phyloP scores from a whole-genome alignment of 768 basidiomycete species.

The Boletus pseudopeckii region DNA sequence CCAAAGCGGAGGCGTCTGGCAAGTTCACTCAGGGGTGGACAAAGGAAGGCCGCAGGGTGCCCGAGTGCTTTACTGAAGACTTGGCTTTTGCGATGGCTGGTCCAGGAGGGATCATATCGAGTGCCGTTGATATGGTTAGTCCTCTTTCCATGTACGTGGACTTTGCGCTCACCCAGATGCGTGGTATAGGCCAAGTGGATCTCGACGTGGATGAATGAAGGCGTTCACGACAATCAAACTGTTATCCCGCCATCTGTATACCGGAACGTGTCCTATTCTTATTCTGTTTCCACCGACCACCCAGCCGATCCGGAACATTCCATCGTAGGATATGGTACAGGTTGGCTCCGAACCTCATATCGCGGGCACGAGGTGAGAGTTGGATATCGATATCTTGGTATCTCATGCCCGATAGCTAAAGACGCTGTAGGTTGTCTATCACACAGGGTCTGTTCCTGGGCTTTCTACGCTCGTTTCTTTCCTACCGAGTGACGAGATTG shows the following conservation, averaged over 20 bases:
- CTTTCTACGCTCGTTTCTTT: slow-evolving; percentile 30
- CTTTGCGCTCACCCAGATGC: background rate
- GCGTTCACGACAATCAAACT: slow-evolving; percentile 28
- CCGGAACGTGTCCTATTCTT: slow-evolving; percentile 31
- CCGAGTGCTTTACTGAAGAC: slow-evolving; percentile 31
- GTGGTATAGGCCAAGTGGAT: slow-evolving; percentile 39
- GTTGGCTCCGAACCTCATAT: slow-evolving; percentile 40
- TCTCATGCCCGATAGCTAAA: background rate
- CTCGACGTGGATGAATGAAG: slow-evolving; percentile 32
- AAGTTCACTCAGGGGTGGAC: slow-evolving; percentile 35
- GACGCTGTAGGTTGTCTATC: slow-evolving; percentile 32
- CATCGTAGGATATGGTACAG: slow-evolving; percentile 39
- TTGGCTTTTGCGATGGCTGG: slow-evolving; percentile 31
- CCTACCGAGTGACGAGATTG: slow-evolving; percentile 36
- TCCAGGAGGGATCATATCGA: slow-evolving; percentile 44
- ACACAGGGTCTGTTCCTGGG: slow-evolving; percentile 35
- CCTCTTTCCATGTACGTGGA: background rate
- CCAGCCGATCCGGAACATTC: slow-evolving; percentile 21
- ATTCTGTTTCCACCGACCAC: slow-evolving; percentile 19
- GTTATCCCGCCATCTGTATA: slow-evolving; percentile 34
- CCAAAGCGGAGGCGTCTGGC: slow-evolving; percentile 32
- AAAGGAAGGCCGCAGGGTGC: slow-evolving; percentile 30
- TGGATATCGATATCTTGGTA: background rate
- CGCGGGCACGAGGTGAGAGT: slow-evolving; percentile 38
- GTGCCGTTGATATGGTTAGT: slow-evolving; percentile 36